These are phyloP conservation scores for Alternaria angustiovoidea DNA, from an alignment of 2,329 filamentous ascomycete species.

Conservation along the genomic window DNA sequence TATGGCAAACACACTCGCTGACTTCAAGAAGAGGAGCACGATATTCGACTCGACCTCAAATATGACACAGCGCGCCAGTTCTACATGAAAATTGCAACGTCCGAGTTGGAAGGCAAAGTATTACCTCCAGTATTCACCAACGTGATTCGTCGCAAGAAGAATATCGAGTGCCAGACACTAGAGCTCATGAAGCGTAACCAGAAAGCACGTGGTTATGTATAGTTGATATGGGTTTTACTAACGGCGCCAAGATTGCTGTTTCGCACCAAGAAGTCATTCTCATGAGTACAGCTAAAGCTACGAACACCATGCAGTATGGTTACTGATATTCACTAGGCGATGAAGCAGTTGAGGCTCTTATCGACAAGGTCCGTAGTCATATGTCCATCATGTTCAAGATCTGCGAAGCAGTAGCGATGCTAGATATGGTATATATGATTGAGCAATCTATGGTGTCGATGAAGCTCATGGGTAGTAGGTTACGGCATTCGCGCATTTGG, in stretches of 20 bases:
- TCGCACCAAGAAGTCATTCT: slow-evolving; percentile 84
- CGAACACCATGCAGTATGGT: too few species aligned
- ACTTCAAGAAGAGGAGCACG: slow-evolving; percentile 54
- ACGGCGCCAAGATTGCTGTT: slow-evolving; percentile 70
- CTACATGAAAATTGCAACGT: slow-evolving; percentile 72
- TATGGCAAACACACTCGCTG: slow-evolving; percentile 3
- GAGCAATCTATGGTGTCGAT: background rate
- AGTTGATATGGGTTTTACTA: background rate
- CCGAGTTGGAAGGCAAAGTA: slow-evolving; percentile 67
- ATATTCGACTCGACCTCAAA: slow-evolving; percentile 71
- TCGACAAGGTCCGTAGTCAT: slow-evolving; percentile 74
- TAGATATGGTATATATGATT: slow-evolving; percentile 75
- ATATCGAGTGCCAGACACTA: slow-evolving; percentile 86
- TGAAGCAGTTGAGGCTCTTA: slow-evolving; percentile 73
- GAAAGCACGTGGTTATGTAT: slow-evolving; percentile 37
- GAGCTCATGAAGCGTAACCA: slow-evolving; percentile 79
- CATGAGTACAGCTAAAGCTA: slow-evolving; percentile 62
- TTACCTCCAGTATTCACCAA: slow-evolving; percentile 82
- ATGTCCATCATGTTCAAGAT: slow-evolving; percentile 80
- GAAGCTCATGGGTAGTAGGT: slow-evolving; percentile 29
- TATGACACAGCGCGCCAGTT: slow-evolving; percentile 82
- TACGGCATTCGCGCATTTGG: slow-evolving; percentile 63
- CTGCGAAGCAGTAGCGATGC: slow-evolving; percentile 83
- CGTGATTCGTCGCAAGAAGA: slow-evolving; percentile 72
- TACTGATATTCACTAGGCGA: slow-evolving; percentile 58